Base-by-base conservation (phyloP, 495 filamentous ascomycete species). In the Xylona heveae region DNA sequence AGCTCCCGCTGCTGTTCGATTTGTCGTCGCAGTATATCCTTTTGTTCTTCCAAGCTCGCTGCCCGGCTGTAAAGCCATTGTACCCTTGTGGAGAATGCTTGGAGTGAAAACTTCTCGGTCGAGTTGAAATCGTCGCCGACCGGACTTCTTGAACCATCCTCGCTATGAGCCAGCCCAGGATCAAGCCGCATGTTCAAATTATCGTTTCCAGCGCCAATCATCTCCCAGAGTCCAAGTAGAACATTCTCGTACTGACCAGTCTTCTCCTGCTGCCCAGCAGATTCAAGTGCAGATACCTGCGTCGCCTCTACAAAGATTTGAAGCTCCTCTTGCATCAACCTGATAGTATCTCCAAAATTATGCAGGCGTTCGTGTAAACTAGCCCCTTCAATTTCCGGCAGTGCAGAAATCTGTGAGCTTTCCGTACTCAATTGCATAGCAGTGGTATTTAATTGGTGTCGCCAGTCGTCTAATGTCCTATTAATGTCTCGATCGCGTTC, bases 1-100 rank as follows among this genome's bases (percentile, higher is more conserved):
- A 91, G 63, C 43, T 88, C 80, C 24, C 81, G 73, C 51, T 94
- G 83, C 47, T 91, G 80, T 52, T 90, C 81, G 41, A 92, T 80
- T 41, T 94, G 82, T 3, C 79, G 71, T 38, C 77, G 73, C 15
- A 92, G 52, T 12, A 83, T 83, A 30, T 64, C 64, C 49, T 91
- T 83, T 40, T 92, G 80, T 38, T 92, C 80, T 23, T 75, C 64
- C 15, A 91, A 53, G n/a, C 38, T 53, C 5, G 64, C 64, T 9
- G 66, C 62, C 34, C 65, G 66, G 17, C 52, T 58, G 41, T 76
- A 78, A 5, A 95, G 55, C 43, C 66, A 68, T 44, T 80, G 76
- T 1, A 97, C 65, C 47, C 76, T 90, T 10, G 67, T 49, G 6
- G 71, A 74, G 53, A 85, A 81, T 1, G 59, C 64, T 22, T 57